Evolutionary conservation across 2,329 filamentous ascomycete genomes (phyloP).

Genomic region (Xylariomycetidae sp.): DNA sequence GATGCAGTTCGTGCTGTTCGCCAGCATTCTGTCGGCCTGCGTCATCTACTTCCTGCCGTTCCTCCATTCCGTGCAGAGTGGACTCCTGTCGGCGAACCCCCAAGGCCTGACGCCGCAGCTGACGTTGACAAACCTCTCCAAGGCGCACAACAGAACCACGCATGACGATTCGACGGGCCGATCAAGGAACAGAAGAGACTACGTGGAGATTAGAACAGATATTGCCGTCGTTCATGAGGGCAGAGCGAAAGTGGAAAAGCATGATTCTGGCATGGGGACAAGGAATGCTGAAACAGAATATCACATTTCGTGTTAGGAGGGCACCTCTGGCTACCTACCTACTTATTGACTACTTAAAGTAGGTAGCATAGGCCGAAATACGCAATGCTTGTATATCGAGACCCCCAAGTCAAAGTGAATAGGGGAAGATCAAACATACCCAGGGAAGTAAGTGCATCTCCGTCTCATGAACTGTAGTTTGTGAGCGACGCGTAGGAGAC

Average conservation of each 20-base stretch:
- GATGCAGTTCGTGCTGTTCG: conserved; percentile 1
- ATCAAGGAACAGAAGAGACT: background rate
- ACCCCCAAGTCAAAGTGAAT: too few species aligned
- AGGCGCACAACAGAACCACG: background rate
- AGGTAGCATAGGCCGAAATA: too few species aligned
- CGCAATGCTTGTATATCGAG: too few species aligned
- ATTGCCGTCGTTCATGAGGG: background rate
- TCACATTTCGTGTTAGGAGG: background rate
- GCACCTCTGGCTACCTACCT: background rate
- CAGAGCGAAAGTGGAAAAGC: background rate
- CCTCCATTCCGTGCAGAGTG: conserved; percentile 3
- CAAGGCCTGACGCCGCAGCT: background rate
- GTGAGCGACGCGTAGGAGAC: too few species aligned
- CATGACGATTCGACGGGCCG: background rate
- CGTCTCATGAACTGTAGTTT: too few species aligned
- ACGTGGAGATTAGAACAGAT: background rate
- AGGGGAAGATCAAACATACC: too few species aligned
- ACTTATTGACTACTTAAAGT: too few species aligned
- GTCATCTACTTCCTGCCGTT: conserved; percentile 4
- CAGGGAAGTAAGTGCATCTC: too few species aligned
- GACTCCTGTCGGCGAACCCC: background rate
- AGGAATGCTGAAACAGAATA: background rate
- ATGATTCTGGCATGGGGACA: background rate
- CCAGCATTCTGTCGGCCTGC: conserved; percentile 4
- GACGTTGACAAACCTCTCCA: background rate